Evolutionary conservation across 352 stramenopile species (phyloP).

Genomic region (Pythium folliculosum): DNA sequence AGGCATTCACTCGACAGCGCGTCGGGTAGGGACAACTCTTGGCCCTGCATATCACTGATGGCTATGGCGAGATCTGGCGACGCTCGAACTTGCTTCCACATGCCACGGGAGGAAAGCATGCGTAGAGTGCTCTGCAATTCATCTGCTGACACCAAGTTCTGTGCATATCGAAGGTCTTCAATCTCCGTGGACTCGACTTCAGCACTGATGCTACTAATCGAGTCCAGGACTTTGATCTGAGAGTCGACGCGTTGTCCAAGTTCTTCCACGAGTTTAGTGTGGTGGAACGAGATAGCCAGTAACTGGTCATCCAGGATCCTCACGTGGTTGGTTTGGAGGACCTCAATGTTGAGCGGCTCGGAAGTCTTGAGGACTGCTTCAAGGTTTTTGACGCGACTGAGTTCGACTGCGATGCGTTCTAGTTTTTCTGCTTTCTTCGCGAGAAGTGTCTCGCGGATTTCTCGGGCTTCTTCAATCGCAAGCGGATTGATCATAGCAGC

Average conservation of each 20-base stretch:
- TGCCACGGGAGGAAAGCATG: constrained; percentile 22
- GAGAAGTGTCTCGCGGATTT: constrained; percentile 8
- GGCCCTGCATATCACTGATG: constrained; percentile 1
- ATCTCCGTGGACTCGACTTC: constrained; percentile 39
- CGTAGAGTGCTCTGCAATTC: constrained; percentile 14
- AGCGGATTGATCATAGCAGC: constrained; percentile 15
- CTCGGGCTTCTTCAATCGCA: constrained; percentile 7
- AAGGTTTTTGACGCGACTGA: constrained; percentile 43
- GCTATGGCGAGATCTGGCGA: constrained; percentile 3
- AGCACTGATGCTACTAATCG: constrained; percentile 39
- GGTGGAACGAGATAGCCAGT: constrained; percentile 36
- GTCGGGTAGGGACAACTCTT: constrained; percentile 14
- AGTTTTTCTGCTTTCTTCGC: constrained; percentile 15
- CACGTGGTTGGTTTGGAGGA: constrained; percentile 36
- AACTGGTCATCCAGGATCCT: constrained; percentile 60
- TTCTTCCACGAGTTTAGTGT: constrained; percentile 42
- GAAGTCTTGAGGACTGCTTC: constrained; percentile 44
- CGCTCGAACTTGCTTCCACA: constrained; percentile 27
- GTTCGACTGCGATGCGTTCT: constrained; percentile 26
- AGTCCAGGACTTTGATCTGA: constrained; percentile 37
- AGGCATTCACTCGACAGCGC: constrained; percentile 31
- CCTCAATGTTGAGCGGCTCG: constrained; percentile 43
- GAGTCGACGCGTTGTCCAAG: constrained; percentile 44
- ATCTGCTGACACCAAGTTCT: constrained; percentile 31
- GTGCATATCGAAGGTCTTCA: constrained; percentile 51